Conservation (phyloP, 768 basidiomycete species). For the Leccinum pellstonianum region DNA sequence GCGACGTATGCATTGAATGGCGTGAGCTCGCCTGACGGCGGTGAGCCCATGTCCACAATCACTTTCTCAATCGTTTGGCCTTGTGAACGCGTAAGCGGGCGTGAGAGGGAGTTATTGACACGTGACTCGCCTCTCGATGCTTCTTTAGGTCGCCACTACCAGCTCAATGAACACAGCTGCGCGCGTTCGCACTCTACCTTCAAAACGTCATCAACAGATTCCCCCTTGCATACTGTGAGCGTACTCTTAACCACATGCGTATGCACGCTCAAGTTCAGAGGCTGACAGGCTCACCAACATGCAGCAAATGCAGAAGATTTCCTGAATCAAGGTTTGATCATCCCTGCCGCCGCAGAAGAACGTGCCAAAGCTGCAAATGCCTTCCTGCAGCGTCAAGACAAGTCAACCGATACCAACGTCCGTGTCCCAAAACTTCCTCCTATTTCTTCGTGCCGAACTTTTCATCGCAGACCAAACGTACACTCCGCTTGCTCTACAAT, state of each 20-base stretch:
- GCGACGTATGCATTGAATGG: no score
- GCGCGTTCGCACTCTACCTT: not conserved
- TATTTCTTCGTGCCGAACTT: slow-evolving; percentile 4
- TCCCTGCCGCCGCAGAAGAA: slow-evolving; percentile 65
- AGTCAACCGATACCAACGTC: slow-evolving; percentile 73
- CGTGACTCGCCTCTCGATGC: slow-evolving; percentile 5
- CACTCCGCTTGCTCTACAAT: slow-evolving; percentile 69
- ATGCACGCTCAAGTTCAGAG: slow-evolving; percentile 5
- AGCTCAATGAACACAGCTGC: slow-evolving; percentile 8
- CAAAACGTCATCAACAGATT: slow-evolving; percentile 39
- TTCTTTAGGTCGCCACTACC: not conserved
- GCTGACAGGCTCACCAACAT: slow-evolving; percentile 76
- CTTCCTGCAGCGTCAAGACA: slow-evolving; percentile 69
- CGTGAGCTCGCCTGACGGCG: no score
- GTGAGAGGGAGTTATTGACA: no score
- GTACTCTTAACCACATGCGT: not conserved
- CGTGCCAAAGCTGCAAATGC: slow-evolving; percentile 76
- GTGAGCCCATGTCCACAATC: no score
- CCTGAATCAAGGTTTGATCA: slow-evolving; percentile 60
- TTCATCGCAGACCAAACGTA: slow-evolving; percentile 64
- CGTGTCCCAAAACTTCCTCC: slow-evolving; percentile 18
- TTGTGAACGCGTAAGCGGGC: no score
- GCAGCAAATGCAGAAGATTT: slow-evolving; percentile 79
- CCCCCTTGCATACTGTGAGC: slow-evolving; percentile 53
- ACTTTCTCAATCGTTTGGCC: no score